Percentiles rank a stretch among this genome's conserved stretches.
These are phyloP conservation scores for Ophiosphaerella korrae DNA, from an alignment of 2,329 filamentous ascomycete genomes.

Conservation along the genomic window DNA sequence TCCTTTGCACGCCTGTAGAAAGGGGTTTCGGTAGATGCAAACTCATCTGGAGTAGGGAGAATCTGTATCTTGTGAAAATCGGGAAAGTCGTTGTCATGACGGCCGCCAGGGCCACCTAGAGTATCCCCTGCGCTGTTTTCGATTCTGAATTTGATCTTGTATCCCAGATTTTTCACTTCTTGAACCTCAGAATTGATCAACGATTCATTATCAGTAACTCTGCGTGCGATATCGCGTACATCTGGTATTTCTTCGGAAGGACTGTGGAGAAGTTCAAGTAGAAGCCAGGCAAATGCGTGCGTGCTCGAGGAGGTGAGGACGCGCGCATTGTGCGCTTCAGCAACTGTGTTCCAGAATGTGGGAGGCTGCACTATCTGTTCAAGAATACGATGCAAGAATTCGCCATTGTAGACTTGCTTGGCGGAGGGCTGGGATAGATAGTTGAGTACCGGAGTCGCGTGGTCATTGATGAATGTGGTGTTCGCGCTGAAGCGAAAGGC, in stretches of 20 bases:
- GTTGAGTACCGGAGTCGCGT: conserved; percentile 37
- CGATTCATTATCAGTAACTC: conserved; percentile 21
- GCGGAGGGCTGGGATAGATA: conserved; percentile 52
- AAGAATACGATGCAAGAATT: conserved; percentile 56
- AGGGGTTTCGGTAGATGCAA: conserved; percentile 56
- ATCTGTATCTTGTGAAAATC: conserved; percentile 67
- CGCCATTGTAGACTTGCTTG: conserved; percentile 57
- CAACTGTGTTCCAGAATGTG: conserved; percentile 59
- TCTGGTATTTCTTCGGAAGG: conserved; percentile 32
- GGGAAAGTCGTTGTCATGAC: conserved; percentile 74
- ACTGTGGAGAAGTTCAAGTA: conserved; percentile 55
- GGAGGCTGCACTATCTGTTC: conserved; percentile 57
- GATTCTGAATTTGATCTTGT: conserved; percentile 53
- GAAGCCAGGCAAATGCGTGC: conserved; percentile 46
- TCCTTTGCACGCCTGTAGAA: conserved; percentile 63
- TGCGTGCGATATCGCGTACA: conserved; percentile 31
- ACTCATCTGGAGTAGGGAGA: conserved; percentile 69
- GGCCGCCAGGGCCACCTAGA: conserved; percentile 60
- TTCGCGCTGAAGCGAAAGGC: conserved; percentile 53
- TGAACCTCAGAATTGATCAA: conserved; percentile 48
- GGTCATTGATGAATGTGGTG: conserved; percentile 52
- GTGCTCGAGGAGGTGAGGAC: conserved; percentile 30
- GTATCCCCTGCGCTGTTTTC: conserved; percentile 57
- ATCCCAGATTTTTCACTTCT: conserved; percentile 62
- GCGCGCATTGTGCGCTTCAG: conserved; percentile 35